These are phyloP conservation scores for Senna siamea DNA, from an alignment of 306 rosid genomes.

Conservation along the genomic window DNA sequence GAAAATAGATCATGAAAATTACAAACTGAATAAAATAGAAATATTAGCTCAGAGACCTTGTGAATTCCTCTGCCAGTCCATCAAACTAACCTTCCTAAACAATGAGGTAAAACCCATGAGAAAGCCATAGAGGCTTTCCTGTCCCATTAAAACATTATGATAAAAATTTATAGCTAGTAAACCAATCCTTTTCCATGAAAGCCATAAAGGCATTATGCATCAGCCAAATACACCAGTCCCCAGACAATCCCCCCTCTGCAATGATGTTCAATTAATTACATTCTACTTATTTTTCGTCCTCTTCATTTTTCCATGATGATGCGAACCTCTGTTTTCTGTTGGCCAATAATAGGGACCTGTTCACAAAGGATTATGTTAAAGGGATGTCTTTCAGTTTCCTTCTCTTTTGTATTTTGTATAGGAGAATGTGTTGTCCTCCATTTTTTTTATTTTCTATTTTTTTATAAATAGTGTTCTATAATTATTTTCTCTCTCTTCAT, in stretches of 20 bases:
- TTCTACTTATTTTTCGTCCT: too few species aligned
- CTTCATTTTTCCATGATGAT: too few species aligned
- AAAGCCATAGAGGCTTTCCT: background rate
- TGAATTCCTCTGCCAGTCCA: background rate
- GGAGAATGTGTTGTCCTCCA: background rate
- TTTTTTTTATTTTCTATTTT: background rate
- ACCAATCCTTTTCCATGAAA: too few species aligned
- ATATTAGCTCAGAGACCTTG: background rate
- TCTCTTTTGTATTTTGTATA: too few species aligned
- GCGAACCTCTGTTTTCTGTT: too few species aligned
- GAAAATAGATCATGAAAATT: background rate
- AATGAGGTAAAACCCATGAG: background rate
- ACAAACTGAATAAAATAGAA: background rate
- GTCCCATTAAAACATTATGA: background rate
- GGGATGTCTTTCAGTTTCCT: too few species aligned
- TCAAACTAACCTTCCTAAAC: background rate
- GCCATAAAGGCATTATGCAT: too few species aligned
- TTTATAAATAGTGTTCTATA: too few species aligned
- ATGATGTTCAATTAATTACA: background rate
- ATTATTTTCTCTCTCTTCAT: background rate
- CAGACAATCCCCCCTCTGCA: background rate
- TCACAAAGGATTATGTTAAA: too few species aligned
- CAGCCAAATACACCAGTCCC: background rate
- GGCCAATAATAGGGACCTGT: too few species aligned
- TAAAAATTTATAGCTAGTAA: too few species aligned